Evolutionary conservation across 768 basidiomycete species (phyloP).

Genomic region (Lyophyllum shimeji): DNA sequence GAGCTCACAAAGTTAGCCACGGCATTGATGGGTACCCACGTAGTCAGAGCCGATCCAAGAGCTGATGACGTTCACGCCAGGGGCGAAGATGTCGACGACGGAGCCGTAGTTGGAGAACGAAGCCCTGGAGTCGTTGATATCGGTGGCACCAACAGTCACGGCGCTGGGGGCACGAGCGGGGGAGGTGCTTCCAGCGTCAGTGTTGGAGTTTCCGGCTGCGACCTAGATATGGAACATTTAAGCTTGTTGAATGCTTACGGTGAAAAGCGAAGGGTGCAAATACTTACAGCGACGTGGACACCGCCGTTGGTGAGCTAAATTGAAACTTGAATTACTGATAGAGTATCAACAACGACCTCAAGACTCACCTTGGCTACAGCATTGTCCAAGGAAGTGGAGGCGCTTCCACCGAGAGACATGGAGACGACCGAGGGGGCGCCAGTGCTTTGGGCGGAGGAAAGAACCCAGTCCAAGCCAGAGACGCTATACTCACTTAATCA

Average conservation of each 20-base stretch:
- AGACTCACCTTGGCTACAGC: conserved; percentile 1
- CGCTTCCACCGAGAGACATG: conserved; percentile 6
- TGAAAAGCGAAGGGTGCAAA: not conserved
- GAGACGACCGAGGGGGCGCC: conserved; percentile 8
- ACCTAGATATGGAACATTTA: conserved; percentile 1
- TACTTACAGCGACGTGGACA: conserved; percentile 27
- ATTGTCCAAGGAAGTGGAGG: conserved; percentile 1
- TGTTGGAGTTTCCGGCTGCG: conserved; percentile 11
- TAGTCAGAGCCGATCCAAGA: conserved; percentile 20
- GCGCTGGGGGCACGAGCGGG: conserved; percentile 8
- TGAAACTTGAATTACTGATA: not conserved
- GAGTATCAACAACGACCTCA: not conserved
- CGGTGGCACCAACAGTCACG: conserved; percentile 15
- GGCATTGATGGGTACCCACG: too few species aligned
- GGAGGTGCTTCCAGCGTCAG: not conserved
- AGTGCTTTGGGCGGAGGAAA: not conserved
- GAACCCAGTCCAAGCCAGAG: conserved; percentile 3
- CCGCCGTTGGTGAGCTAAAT: conserved; percentile 24
- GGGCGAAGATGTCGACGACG: conserved; percentile 33
- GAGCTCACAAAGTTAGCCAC: not conserved
- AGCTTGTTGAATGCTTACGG: not conserved
- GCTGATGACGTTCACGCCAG: conserved; percentile 27
- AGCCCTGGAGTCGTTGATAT: conserved; percentile 26
- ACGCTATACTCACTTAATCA: not conserved
- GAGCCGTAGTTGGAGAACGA: conserved; percentile 35